phyloP scores from a whole-genome alignment of 2,329 filamentous ascomycete species.

The Fusarium avenaceum region DNA sequence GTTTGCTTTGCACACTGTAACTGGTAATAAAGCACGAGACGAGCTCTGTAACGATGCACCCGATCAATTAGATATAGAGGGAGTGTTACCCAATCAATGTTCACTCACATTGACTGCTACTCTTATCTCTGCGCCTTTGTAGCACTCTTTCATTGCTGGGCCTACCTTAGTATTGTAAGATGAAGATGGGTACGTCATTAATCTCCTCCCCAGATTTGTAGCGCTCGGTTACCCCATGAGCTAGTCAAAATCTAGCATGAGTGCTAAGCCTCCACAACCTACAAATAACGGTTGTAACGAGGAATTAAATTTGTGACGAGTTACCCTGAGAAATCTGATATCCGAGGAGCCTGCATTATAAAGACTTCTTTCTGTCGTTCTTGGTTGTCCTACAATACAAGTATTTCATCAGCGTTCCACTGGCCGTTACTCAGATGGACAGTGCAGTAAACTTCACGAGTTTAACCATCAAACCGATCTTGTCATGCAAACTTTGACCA shows the following conservation, averaged over 20 bases:
- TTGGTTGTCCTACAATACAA: not conserved
- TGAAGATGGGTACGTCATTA: slow-evolving; percentile 9
- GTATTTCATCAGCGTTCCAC: not conserved
- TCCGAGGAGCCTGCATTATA: not conserved
- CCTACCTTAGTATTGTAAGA: too few species aligned
- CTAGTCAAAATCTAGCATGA: not conserved
- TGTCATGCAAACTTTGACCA: too few species aligned
- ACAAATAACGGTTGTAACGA: not conserved
- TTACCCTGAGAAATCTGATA: slow-evolving; percentile 16
- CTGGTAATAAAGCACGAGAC: slow-evolving; percentile 35
- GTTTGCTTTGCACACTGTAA: slow-evolving; percentile 14
- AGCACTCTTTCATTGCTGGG: not conserved
- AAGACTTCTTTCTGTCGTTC: not conserved
- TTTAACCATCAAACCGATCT: too few species aligned
- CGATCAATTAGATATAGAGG: not conserved
- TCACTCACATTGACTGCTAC: not conserved
- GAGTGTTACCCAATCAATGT: not conserved
- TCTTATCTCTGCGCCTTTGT: not conserved
- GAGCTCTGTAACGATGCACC: slow-evolving; percentile 23
- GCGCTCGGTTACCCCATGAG: slow-evolving; percentile 5
- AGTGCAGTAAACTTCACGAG: too few species aligned
- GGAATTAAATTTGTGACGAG: slow-evolving; percentile 17
- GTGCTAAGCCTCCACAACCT: slow-evolving; percentile 8
- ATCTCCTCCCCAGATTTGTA: slow-evolving; percentile 7
- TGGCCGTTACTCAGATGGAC: too few species aligned